Evolutionary conservation across 2,329 filamentous ascomycete species (phyloP), one percentile per base, ranked within the genome.

Genomic region (Alternaria alternata): DNA sequence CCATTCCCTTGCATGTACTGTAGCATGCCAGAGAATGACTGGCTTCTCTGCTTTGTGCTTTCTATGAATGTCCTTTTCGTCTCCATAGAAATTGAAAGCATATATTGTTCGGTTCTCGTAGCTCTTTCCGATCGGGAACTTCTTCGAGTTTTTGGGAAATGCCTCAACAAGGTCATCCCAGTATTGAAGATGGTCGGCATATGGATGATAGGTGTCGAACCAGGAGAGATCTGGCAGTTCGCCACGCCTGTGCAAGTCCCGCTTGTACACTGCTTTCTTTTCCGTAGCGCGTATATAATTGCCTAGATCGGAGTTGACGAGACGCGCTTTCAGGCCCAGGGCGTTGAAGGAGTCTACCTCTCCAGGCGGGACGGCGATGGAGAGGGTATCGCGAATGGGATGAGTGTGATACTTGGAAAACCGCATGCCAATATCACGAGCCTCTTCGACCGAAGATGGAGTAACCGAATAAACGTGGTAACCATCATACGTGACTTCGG

Each of bases 221-320:
- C 74, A 77, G 0, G 72, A 66, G 84, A 72, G 89, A 12, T 65
- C 63, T 26, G 67, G 62, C 5, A 70, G 67, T 56, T 83, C 81
- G 18, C 73, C 75, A 30, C 64, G 59, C 49, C 65, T 66, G 24
- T 67, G 60, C 14, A 70, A 24, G 3, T 34, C 51, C 14, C 63
- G 63, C 14, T 59, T 63, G 46, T 69, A 71, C 7, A 62, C 28
- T 1, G 41, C 16, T 9, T 51, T n/a, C 32, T 62, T 67, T 5
- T 70, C 63, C 14, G 62, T 66, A 6, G 60, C 52, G 5, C 71
- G 70, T 61, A 84, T 84, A 9, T 79, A 78, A 8, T 69, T 69
- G 24, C 81, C 82, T 26, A 84, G 71, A 63, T 84, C 76, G 14
- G 78, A 73, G 60, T 83, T 81, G 73, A 84, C 78, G 12, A 80